These are phyloP conservation scores for Chlorella sp. DNA, from an alignment of 139 green algal genomes.

Conservation along the genomic window DNA sequence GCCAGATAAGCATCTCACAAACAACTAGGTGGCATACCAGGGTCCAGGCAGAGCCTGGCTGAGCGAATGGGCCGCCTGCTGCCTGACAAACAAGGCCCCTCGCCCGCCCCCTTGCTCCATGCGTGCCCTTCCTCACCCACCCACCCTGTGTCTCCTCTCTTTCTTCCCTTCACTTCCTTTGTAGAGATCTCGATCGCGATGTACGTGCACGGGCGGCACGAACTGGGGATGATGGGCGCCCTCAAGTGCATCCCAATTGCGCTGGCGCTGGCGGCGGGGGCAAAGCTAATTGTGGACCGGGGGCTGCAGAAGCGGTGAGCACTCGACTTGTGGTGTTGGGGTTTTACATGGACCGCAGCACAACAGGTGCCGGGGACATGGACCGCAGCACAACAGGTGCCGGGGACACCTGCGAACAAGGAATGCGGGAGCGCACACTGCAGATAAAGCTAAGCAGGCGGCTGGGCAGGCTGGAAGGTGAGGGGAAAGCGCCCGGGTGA, in stretches of 20 bases:
- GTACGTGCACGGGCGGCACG: conserved; percentile 27
- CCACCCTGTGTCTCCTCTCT: neutral
- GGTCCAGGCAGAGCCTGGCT: too few species aligned
- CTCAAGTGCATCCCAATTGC: conserved; percentile 37
- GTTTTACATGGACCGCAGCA: neutral
- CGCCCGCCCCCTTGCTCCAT: too few species aligned
- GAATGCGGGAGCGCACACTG: too few species aligned
- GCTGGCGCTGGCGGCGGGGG: conserved; percentile 32
- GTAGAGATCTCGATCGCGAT: conserved; percentile 25
- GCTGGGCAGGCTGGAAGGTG: too few species aligned
- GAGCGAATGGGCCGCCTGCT: too few species aligned
- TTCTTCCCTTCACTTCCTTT: neutral
- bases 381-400: neutral
- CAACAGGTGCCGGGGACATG: neutral
- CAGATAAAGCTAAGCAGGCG: too few species aligned
- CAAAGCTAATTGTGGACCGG: conserved; percentile 40
- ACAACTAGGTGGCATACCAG: neutral
- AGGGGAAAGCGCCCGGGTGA: too few species aligned
- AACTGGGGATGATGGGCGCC: conserved; percentile 35
- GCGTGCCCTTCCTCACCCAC: neutral
- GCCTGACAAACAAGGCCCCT: too few species aligned
- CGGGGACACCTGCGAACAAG: too few species aligned
- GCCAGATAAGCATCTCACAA: too few species aligned
- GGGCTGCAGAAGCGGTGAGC: conserved; percentile 37
- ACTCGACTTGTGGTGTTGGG: too few species aligned